phyloP scores from a whole-genome alignment of 1,284 basidiomycete genomes.

The Boletus smithii region DNA sequence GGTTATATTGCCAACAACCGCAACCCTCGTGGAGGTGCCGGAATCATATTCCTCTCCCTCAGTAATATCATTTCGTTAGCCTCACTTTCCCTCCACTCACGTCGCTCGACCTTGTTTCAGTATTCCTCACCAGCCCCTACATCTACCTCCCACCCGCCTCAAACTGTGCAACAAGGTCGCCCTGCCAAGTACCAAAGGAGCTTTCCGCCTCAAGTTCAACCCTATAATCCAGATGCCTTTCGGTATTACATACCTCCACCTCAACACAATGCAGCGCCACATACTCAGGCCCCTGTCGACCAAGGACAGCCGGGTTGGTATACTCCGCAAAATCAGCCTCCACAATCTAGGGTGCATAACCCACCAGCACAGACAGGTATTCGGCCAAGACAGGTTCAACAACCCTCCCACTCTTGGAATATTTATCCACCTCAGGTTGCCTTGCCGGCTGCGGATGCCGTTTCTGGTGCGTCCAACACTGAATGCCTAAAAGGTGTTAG shows the following conservation, averaged over 20 bases:
- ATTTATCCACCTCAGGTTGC: slow-evolving; percentile 9
- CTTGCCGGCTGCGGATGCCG: background rate
- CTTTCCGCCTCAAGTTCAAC: slow-evolving; percentile 6
- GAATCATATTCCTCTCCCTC: slow-evolving; percentile 17
- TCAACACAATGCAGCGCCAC: slow-evolving; percentile 1
- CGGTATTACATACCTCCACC: slow-evolving; percentile 9
- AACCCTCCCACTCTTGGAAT: slow-evolving; percentile 10
- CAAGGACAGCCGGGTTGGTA: slow-evolving; percentile 10
- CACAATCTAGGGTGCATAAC: slow-evolving; percentile 4
- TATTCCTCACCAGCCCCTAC: slow-evolving; percentile 3
- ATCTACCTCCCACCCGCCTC: background rate
- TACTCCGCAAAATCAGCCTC: slow-evolving; percentile 12
- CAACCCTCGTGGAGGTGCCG: slow-evolving; percentile 30
- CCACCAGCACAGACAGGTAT: slow-evolving; percentile 3
- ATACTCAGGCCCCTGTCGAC: slow-evolving; percentile 3
- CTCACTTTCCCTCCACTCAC: slow-evolving; percentile 6
- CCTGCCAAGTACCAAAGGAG: slow-evolving; percentile 4
- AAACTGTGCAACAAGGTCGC: slow-evolving; percentile 5
- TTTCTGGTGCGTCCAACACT: slow-evolving; percentile 16
- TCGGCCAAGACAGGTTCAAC: slow-evolving; percentile 11
- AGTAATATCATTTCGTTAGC: slow-evolving; percentile 15
- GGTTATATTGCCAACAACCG: slow-evolving; percentile 29
- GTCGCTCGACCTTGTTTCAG: slow-evolving; percentile 9
- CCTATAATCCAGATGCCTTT: background rate
- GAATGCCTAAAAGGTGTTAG: background rate